Base-by-base conservation (phyloP, 345 rosid genomes). In the Microthlaspi erraticum region DNA sequence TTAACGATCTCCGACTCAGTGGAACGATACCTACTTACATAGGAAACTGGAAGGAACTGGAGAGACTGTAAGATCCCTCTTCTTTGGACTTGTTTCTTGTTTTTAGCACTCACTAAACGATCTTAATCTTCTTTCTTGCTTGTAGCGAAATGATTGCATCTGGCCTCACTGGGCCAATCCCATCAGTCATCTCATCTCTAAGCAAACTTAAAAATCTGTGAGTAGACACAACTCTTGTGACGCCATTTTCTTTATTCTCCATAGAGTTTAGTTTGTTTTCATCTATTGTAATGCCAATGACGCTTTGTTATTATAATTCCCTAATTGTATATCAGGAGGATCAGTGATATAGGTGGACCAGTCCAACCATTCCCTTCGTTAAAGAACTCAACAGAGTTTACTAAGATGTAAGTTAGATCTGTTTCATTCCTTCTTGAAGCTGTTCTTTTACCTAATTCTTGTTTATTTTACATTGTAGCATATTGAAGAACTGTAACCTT, bases 151-250 rank as follows among this genome's bases (percentile, higher is more conserved):
- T 86, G 82, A 81, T 75, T 41, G 80, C 88, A 38, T 81, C 85
- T 74, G 91, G 91, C 76, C 81, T 86, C 29, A 44, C 57, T 50
- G 91, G 88, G 64, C 88, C 86, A 14, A 86, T 86, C 65, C 83
- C 83, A 71, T 34, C 81, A 8, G 73, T 13, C 48, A 77, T 84
- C 46, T 84, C 88, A 26, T 49, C 6, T 59, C 48, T 86, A 73
- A 55, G 38, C 29, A 68, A 78, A 17, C 66, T 85, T 38, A 9
- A 0, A 43, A 65, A 77, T 58, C 43, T 86, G 91, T 86, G 66
- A 84, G 91, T 81, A 64, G 20, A 68, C 34, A 66, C 54, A 49
- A 52, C 67, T 54, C 70, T 55, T 70, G 42, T 50, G 20, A 68
- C 14, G 16, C 43, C 34, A 37, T n/a, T 8, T 41, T 41, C 48